Base-by-base conservation (phyloP, 2,329 filamentous ascomycete genomes). In the Diplodia seriata region DNA sequence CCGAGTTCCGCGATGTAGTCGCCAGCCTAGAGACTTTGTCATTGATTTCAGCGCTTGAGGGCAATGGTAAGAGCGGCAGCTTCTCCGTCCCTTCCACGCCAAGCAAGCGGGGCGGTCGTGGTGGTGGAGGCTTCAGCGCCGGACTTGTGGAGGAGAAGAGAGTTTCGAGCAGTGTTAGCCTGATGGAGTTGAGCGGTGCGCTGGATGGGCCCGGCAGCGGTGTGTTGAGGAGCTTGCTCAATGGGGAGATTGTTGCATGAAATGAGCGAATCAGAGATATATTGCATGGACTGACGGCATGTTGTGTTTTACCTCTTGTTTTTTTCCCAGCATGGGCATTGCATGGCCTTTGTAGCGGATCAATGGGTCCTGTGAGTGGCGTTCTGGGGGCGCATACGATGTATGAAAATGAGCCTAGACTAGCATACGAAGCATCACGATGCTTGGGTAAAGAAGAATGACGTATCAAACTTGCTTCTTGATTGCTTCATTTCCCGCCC, bases 1-100 rank as follows among this genome's bases (percentile, higher is more conserved):
- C 93, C 5, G 95, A 99, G 78, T 99, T 99, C 79, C 89, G 93
- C 68, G 95, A 99, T 79, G 94, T 99, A 5, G 85, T 97, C 23
- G 89, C 91, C 43, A 96, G 92, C 73, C 81, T 99, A 64, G 95
- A 99, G 81, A 95, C 94, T 0, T 81, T 97, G 56, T 94, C 92
- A 1, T 82, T 98, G 26, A 85, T 97, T 6, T 85, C 90, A 77
- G 79, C 90, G 80, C 74, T 91, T 81, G 76, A 92, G 85, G 82
- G 80, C 71, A 77, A 86, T 53, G 81, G 87, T 38, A 87, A 89
- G 70, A 85, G 88, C 31, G 54, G 61, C 15, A 66, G 61, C 54
- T 68, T 68, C 20, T 54, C 40, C 26, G 59, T 59, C 33, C 57
- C 66, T 7, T 29, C 56, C 18, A 68, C 66, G 50, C 91, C 92